phyloP scores from a whole-genome alignment of 1,284 basidiomycete species.

The Cryptococcus sp. region DNA sequence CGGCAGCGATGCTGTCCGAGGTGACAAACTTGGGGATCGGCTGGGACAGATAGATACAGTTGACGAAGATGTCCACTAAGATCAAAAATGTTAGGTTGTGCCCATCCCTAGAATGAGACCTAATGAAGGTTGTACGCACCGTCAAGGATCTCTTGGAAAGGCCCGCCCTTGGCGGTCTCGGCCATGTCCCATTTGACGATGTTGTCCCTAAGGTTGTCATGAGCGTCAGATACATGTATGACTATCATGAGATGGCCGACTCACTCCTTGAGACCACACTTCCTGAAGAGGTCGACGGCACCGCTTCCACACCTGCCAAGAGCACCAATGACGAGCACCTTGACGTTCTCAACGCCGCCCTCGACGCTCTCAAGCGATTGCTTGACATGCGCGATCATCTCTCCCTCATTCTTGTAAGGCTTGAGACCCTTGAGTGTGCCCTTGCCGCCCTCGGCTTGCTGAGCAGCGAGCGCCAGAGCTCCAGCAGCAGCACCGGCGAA shows the following conservation, averaged over 20 bases:
- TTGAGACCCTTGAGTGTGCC: constrained; percentile 66
- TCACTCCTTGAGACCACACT: constrained; percentile 88
- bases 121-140: constrained; percentile 41
- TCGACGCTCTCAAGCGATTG: constrained; percentile 61
- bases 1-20: constrained; percentile 68
- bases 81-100: not conserved
- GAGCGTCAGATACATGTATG: not conserved
- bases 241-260: constrained; percentile 17
- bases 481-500: constrained; percentile 97
- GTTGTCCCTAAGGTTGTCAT: constrained; percentile 65
- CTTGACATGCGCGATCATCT: constrained; percentile 76
- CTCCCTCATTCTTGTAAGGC: constrained; percentile 78
- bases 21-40: constrained; percentile 89
- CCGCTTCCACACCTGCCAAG: constrained; percentile 95
- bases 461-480: constrained; percentile 76
- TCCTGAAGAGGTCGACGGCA: constrained; percentile 90
- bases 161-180: constrained; percentile 96
- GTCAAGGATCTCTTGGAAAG: constrained; percentile 92
- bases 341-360: constrained; percentile 70
- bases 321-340: constrained; percentile 93
- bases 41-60: constrained; percentile 96
- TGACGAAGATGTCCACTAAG: constrained; percentile 93
- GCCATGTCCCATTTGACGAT: constrained; percentile 98
- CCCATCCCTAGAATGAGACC: not conserved
- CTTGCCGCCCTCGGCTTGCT: constrained; percentile 62